phyloP scores from a whole-genome alignment of 352 stramenopile species.

The Pythium folliculosum region DNA sequence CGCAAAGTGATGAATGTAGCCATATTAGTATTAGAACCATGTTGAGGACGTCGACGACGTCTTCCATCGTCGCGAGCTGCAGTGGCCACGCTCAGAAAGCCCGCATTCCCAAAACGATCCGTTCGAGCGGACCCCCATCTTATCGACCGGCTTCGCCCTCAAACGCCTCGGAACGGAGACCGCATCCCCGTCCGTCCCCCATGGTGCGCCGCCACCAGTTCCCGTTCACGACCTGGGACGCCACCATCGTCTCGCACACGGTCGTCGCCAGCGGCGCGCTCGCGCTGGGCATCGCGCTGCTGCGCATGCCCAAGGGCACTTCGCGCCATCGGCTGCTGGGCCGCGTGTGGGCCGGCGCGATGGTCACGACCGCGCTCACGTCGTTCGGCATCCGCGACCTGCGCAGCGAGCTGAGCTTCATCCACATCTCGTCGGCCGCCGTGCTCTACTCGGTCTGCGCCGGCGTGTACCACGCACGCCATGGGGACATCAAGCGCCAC shows the following conservation, averaged over 20 bases:
- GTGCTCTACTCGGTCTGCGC: slow-evolving; percentile 15
- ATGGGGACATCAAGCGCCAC: slow-evolving; percentile 4
- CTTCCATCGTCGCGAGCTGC: too few relatives aligned
- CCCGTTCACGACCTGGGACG: slow-evolving; percentile 15
- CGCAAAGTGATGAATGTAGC: too few relatives aligned
- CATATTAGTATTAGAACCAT: too few relatives aligned
- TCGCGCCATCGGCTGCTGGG: background rate
- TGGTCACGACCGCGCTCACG: slow-evolving; percentile 17
- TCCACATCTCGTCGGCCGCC: slow-evolving; percentile 16
- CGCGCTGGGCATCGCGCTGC: slow-evolving; percentile 8
- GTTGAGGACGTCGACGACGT: too few relatives aligned
- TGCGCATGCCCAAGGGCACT: slow-evolving; percentile 14
- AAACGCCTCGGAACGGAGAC: too few relatives aligned
- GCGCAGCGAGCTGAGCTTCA: background rate
- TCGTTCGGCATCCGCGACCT: slow-evolving; percentile 14
- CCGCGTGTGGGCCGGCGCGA: slow-evolving; percentile 18
- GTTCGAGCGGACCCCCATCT: background rate
- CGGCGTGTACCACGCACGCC: slow-evolving; percentile 15
- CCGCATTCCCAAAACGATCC: too few relatives aligned
- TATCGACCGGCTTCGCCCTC: background rate
- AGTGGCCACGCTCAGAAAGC: too few relatives aligned
- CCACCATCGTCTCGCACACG: slow-evolving; percentile 14
- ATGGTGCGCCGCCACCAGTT: slow-evolving; percentile 1
- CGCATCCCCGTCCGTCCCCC: too few relatives aligned
- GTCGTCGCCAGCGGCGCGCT: slow-evolving; percentile 4